These are phyloP conservation scores for Cercis canadensis DNA, from an alignment of 306 rosid genomes.

Conservation along the genomic window DNA sequence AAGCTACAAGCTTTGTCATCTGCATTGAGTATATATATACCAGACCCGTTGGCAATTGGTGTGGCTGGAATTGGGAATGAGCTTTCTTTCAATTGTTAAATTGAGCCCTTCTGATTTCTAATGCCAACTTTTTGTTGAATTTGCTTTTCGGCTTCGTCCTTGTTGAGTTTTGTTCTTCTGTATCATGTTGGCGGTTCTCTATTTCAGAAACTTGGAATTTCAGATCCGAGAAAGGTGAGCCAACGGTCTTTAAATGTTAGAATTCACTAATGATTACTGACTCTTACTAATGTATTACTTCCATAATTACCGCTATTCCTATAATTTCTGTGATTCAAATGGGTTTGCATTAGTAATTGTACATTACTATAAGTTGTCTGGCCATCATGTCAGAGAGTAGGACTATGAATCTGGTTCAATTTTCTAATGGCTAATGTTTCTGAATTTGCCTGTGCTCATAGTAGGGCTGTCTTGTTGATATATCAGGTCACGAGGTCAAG, in stretches of 20 bases:
- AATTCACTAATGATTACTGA: not conserved
- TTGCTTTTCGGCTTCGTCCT: not conserved
- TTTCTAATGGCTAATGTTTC: constrained; percentile 22
- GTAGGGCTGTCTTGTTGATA: constrained; percentile 5
- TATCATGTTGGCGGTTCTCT: constrained; percentile 24
- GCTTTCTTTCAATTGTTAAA: too few species aligned
- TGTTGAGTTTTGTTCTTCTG: not conserved
- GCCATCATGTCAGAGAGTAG: not conserved
- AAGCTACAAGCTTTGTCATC: too few species aligned
- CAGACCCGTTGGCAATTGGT: too few species aligned
- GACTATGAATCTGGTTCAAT: constrained; percentile 6
- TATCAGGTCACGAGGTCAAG: constrained; percentile 52
- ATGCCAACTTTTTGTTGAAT: too few species aligned
- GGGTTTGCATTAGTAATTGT: not conserved
- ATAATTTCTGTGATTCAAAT: not conserved
- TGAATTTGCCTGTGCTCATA: constrained; percentile 21
- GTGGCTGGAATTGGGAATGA: too few species aligned
- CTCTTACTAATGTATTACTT: not conserved
- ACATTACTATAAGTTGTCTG: not conserved
- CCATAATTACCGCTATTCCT: not conserved
- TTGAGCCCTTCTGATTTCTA: too few species aligned
- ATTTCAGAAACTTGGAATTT: constrained; percentile 8
- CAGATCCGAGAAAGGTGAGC: constrained; percentile 48
- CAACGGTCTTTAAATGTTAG: not conserved
- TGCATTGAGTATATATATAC: too few species aligned